Evolutionary conservation across 805 yeast species (phyloP).

Genomic region (Metschnikowia koreensis): DNA sequence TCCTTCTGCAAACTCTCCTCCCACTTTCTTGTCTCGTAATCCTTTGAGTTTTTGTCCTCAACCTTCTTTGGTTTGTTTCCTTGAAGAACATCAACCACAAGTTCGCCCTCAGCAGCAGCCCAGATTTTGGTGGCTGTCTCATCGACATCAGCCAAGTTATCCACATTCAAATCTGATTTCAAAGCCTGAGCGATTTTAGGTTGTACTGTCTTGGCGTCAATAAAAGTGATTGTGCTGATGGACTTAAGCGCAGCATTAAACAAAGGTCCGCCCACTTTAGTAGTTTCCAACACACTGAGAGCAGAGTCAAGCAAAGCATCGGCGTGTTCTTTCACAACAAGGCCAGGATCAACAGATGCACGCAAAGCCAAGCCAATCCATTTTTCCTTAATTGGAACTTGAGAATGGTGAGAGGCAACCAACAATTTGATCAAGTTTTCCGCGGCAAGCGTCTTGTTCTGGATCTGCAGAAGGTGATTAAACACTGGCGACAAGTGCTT

Average conservation of each 20-base stretch:
- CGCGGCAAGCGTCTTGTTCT: slow-evolving; percentile 16
- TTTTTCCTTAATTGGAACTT: slow-evolving; percentile 43
- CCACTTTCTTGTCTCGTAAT: slow-evolving; percentile 86
- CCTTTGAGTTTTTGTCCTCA: slow-evolving; percentile 72
- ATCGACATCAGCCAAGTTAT: slow-evolving; percentile 40
- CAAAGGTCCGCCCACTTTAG: slow-evolving; percentile 40
- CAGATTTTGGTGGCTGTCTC: slow-evolving; percentile 59
- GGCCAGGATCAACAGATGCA: slow-evolving; percentile 46
- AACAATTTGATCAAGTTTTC: slow-evolving; percentile 24
- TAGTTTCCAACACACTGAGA: slow-evolving; percentile 17
- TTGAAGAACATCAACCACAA: slow-evolving; percentile 64
- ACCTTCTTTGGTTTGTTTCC: slow-evolving; percentile 36
- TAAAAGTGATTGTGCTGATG: slow-evolving; percentile 49
- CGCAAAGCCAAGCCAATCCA: slow-evolving; percentile 79
- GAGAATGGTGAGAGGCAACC: slow-evolving; percentile 28
- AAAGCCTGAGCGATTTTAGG: slow-evolving; percentile 50
- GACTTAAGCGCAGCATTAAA: slow-evolving; percentile 46
- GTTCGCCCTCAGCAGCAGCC: slow-evolving; percentile 64
- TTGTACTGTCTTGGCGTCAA: slow-evolving; percentile 55
- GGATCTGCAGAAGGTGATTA: slow-evolving; percentile 24
- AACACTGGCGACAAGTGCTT: slow-evolving; percentile 26
- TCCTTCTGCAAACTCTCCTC: slow-evolving; percentile 80
- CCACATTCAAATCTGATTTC: slow-evolving; percentile 38
- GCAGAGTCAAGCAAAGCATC: slow-evolving; percentile 22
- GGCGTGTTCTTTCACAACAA: slow-evolving; percentile 47